phyloP scores from a whole-genome alignment of 345 rosid genomes.

The Mangifera indica region DNA sequence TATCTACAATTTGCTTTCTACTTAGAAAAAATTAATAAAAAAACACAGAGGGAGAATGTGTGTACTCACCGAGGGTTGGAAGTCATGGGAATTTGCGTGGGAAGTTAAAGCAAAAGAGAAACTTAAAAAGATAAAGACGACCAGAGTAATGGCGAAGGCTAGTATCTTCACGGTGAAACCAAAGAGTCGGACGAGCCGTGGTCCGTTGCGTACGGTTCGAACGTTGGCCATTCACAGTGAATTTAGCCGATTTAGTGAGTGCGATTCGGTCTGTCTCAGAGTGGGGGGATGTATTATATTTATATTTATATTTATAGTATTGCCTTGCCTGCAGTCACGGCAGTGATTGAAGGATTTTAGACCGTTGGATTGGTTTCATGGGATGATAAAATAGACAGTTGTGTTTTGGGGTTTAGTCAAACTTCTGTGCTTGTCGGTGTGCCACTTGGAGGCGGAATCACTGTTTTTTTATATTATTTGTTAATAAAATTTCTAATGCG shows the following conservation, averaged over 20 bases:
- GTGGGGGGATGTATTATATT: not conserved
- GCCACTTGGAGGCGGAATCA: conserved; percentile 27
- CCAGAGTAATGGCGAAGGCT: conserved; percentile 39
- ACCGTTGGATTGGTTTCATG: not conserved
- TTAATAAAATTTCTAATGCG: too few species aligned
- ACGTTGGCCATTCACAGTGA: conserved; percentile 52
- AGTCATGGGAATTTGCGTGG: conserved; percentile 41
- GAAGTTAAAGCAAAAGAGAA: conserved; percentile 52
- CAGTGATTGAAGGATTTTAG: not conserved
- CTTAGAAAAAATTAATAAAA: not conserved
- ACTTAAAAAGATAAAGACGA: conserved; percentile 51
- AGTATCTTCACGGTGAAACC: conserved; percentile 38
- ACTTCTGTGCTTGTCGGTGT: conserved; percentile 9
- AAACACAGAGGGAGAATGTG: not conserved
- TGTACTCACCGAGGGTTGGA: conserved; percentile 45
- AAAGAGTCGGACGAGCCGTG: conserved; percentile 24
- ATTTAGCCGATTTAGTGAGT: too few species aligned
- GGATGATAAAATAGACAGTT: not conserved
- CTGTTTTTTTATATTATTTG: too few species aligned
- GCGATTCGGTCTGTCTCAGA: too few species aligned
- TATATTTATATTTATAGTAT: not conserved
- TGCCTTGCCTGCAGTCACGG: not conserved
- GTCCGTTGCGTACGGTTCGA: conserved; percentile 40
- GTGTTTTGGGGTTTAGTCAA: not conserved
- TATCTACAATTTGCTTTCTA: not conserved